A percentile compares a stretch with the other conserved stretches of the same genome.
phyloP scores from a whole-genome alignment of 768 basidiomycete species.

The Phylloporus arenicola region DNA sequence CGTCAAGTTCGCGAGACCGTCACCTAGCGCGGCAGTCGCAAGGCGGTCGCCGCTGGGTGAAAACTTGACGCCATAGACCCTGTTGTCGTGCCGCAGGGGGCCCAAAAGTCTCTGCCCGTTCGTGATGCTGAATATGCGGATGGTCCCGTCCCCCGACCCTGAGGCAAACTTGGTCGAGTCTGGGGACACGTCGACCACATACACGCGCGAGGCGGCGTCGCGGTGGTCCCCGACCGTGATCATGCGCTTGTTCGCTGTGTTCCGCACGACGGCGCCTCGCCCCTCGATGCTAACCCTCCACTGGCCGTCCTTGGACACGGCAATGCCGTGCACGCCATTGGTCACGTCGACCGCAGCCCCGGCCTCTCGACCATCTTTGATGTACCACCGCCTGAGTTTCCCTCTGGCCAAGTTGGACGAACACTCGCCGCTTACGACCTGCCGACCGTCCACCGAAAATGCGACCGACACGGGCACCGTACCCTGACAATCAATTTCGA shows the following conservation, averaged over 20 bases:
- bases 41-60: slow-evolving; percentile 1
- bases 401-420: background rate
- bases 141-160: slow-evolving; percentile 7
- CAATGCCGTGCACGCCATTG: background rate
- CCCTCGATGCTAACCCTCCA: slow-evolving; percentile 5
- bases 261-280: slow-evolving; percentile 1
- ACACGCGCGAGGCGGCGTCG: background rate
- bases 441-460: slow-evolving; percentile 2
- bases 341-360: background rate
- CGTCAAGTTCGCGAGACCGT: background rate
- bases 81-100: slow-evolving; percentile 2
- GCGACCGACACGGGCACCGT: slow-evolving; percentile 3
- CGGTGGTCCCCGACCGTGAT: slow-evolving; percentile 1
- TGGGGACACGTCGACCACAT: slow-evolving; percentile 8
- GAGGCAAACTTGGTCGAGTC: slow-evolving; percentile 8
- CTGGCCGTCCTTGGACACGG: slow-evolving; percentile 7
- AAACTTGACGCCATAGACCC: slow-evolving; percentile 6
- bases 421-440: slow-evolving; percentile 6
- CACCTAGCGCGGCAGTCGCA: background rate
- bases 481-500: slow-evolving; percentile 5
- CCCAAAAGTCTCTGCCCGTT: background rate
- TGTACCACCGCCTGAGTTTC: background rate
- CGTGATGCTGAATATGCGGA: slow-evolving; percentile 5
- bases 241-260: slow-evolving; percentile 1
- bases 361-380: background rate